These are phyloP conservation scores for Termitomyces heimii DNA, from an alignment of 768 basidiomycete species.

Conservation along the genomic window DNA sequence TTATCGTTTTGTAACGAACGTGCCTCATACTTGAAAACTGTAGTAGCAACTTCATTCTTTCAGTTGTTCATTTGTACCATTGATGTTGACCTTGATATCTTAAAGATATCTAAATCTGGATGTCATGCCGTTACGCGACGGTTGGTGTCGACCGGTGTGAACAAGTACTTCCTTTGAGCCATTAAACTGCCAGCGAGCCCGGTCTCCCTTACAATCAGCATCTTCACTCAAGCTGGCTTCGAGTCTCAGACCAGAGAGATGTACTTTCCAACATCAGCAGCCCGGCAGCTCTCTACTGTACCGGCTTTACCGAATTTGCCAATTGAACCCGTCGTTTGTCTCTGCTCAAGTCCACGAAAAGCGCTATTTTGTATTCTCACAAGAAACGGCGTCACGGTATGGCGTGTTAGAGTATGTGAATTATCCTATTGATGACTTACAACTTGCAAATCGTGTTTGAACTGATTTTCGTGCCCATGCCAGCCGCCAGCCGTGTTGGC, in stretches of 20 bases:
- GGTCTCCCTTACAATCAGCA: neutral
- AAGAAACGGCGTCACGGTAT: conserved; percentile 64
- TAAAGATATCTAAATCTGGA: neutral
- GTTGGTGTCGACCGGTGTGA: conserved; percentile 7
- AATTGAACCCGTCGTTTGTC: conserved; percentile 49
- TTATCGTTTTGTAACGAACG: conserved; percentile 3
- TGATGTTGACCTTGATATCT: neutral
- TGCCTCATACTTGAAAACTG: neutral
- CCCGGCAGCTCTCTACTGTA: conserved; percentile 62
- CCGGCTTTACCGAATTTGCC: conserved; percentile 64
- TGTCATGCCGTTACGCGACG: neutral
- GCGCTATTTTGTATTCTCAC: conserved; percentile 76
- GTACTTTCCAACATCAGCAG: conserved; percentile 85
- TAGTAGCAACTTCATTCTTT: conserved; percentile 1
- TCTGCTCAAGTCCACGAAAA: conserved; percentile 65
- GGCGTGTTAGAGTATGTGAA: conserved; percentile 69
- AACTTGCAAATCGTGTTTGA: neutral
- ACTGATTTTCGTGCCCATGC: conserved; percentile 1
- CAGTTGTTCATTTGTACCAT: conserved; percentile 3
- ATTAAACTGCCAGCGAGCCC: neutral
- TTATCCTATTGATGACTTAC: conserved; percentile 9
- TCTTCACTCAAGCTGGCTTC: neutral
- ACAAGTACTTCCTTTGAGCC: neutral
- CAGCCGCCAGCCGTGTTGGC: conserved; percentile 73
- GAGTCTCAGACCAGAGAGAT: conserved; percentile 28